phyloP scores from a whole-genome alignment of 2,329 filamentous ascomycete genomes.

The Aspergillus bombycis region DNA sequence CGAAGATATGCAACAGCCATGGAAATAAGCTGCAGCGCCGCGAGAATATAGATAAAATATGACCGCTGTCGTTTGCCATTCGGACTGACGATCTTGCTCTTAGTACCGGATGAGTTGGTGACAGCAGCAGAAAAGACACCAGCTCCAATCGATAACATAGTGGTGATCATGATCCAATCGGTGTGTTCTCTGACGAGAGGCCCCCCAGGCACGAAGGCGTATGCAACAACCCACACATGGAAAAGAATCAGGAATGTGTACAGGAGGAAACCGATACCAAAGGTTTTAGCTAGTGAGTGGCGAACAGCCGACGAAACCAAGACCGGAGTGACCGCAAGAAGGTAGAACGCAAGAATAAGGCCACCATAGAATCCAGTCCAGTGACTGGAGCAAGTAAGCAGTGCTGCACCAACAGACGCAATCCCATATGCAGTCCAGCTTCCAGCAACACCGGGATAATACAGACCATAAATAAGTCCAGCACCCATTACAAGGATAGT shows the following conservation, averaged over 20 bases:
- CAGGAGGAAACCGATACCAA: constrained; percentile 84
- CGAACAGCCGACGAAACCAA: constrained; percentile 76
- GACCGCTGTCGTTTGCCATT: constrained; percentile 57
- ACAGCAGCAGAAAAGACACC: constrained; percentile 73
- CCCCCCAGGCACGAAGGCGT: constrained; percentile 95
- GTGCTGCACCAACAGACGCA: constrained; percentile 76
- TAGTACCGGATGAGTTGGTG: constrained; percentile 55
- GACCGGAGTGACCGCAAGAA: constrained; percentile 77
- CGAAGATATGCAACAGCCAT: constrained; percentile 81
- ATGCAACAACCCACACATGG: constrained; percentile 97
- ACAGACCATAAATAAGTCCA: constrained; percentile 76
- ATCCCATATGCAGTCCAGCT: constrained; percentile 80
- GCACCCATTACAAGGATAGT: constrained; percentile 85
- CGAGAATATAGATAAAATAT: constrained; percentile 72
- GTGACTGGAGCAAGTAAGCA: constrained; percentile 75
- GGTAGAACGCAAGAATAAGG: constrained; percentile 73
- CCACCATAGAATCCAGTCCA: constrained; percentile 92
- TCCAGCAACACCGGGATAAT: constrained; percentile 68
- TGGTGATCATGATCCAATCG: constrained; percentile 90
- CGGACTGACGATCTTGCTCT: constrained; percentile 41
- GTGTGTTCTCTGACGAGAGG: constrained; percentile 91
- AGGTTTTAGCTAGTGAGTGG: constrained; percentile 75
- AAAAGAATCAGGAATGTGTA: constrained; percentile 97
- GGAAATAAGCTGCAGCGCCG: constrained; percentile 78
- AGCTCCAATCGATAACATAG: constrained; percentile 80